Conservation (phyloP, 2,329 filamentous ascomycete genomes). For the Escovopsis sp. region DNA sequence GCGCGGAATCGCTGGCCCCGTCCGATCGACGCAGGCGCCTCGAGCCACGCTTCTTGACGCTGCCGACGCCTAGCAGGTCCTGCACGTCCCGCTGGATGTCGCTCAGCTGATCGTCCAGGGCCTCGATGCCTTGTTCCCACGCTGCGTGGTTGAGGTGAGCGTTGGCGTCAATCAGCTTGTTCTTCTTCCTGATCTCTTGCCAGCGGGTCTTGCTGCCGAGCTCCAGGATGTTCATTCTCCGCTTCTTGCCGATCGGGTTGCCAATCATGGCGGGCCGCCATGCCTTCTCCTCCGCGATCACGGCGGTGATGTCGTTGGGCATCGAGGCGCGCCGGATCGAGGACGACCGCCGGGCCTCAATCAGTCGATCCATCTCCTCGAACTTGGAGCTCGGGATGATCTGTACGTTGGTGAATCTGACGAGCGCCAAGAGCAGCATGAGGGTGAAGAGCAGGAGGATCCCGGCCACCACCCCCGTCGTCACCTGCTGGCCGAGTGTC, state of each 20-base stretch:
- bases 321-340: constrained; percentile 29
- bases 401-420: constrained; percentile 50
- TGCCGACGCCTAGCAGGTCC: constrained; percentile 14
- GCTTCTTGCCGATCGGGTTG: constrained; percentile 52
- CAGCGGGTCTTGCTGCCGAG: constrained; percentile 53
- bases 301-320: constrained; percentile 22
- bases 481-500: constrained; percentile 49
- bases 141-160: constrained; percentile 22
- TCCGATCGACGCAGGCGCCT: constrained; percentile 15
- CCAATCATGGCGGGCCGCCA: constrained; percentile 60
- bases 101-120: constrained; percentile 22
- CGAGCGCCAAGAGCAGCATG: constrained; percentile 44
- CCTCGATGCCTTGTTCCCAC: constrained; percentile 20
- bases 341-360: constrained; percentile 33
- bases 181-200: constrained; percentile 54
- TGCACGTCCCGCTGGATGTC: constrained; percentile 20
- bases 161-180: constrained; percentile 37
- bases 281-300: constrained; percentile 37
- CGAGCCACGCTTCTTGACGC: constrained; percentile 11
- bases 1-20: constrained; percentile 14
- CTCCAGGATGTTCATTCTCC: constrained; percentile 58
- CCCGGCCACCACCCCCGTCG: constrained; percentile 53
- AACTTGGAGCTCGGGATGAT: constrained; percentile 51
- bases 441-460: constrained; percentile 52
- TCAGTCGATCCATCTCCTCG: constrained; percentile 38